Evolutionary conservation across 176 grass and related monocot species (phyloP).

Genomic region (Musa troglodytarum): DNA sequence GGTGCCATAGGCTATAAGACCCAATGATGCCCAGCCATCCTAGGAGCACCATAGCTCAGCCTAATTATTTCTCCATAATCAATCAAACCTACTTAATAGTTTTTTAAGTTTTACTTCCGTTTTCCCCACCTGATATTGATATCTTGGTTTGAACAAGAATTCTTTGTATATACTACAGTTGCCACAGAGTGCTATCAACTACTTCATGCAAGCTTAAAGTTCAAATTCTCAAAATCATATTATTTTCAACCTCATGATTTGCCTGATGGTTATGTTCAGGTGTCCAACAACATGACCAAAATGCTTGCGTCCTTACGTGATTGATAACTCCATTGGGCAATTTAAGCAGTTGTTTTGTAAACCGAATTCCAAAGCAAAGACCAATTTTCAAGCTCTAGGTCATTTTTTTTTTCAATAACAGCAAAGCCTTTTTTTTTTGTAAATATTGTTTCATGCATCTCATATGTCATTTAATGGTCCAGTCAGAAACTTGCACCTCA

Average conservation of each 20-base stretch:
- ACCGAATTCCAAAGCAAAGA: no score
- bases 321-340: no score
- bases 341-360: no score
- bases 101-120: not conserved
- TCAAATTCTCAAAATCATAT: not conserved
- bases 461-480: slow-evolving; percentile 17
- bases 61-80: no score
- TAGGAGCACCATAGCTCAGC: no score
- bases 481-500: slow-evolving; percentile 52
- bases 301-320: no score
- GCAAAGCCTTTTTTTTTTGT: not conserved
- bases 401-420: not conserved
- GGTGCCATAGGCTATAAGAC: no score
- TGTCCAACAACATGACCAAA: not conserved
- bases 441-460: slow-evolving; percentile 7
- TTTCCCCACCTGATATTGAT: not conserved
- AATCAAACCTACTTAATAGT: no score
- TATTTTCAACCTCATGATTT: not conserved
- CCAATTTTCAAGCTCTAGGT: no score
- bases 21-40: no score
- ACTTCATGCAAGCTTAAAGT: not conserved
- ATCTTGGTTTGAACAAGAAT: not conserved
- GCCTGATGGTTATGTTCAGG: not conserved
- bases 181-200: not conserved
- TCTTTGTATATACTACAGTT: not conserved